These are phyloP conservation scores for Exophiala aquamarina DNA, from an alignment of 2,329 filamentous ascomycete species.

Conservation along the genomic window DNA sequence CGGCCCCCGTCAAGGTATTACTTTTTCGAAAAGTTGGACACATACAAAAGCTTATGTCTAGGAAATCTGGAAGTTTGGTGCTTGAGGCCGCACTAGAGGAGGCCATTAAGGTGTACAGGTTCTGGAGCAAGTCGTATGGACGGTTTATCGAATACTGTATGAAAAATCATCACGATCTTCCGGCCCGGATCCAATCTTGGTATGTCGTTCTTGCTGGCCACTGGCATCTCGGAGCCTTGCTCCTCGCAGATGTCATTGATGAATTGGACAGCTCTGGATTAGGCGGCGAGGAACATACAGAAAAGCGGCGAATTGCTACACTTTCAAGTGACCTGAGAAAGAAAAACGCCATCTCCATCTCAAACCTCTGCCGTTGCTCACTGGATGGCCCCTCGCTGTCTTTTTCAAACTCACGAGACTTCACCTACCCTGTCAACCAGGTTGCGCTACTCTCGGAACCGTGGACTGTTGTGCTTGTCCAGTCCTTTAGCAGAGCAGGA, in stretches of 20 bases:
- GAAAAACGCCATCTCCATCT: slow-evolving; percentile 15
- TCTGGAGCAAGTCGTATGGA: slow-evolving; percentile 56
- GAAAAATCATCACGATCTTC: slow-evolving; percentile 50
- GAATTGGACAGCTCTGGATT: slow-evolving; percentile 44
- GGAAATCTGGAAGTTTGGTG: slow-evolving; percentile 36
- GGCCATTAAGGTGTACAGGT: slow-evolving; percentile 51
- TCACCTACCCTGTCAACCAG: slow-evolving; percentile 54
- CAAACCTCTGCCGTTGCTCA: slow-evolving; percentile 19
- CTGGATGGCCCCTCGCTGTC: slow-evolving; percentile 10
- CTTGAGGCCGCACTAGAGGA: slow-evolving; percentile 52
- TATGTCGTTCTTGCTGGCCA: slow-evolving; percentile 59
- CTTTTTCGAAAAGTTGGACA: slow-evolving; percentile 59
- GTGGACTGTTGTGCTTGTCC: slow-evolving; percentile 52
- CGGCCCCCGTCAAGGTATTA: slow-evolving; percentile 60
- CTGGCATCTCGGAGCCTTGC: slow-evolving; percentile 58
- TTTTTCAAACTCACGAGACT: slow-evolving; percentile 34
- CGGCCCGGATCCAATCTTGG: slow-evolving; percentile 59
- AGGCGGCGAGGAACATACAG: slow-evolving; percentile 24
- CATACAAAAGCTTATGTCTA: slow-evolving; percentile 53
- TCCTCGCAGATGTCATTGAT: slow-evolving; percentile 57
- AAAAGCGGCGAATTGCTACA: slow-evolving; percentile 5
- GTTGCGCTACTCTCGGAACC: slow-evolving; percentile 60
- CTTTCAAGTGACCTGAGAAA: slow-evolving; percentile 12
- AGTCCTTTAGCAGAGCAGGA: neutral
- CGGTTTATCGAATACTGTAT: slow-evolving; percentile 56